Evolutionary conservation across 305 asterid genomes (phyloP).

Genomic region (Rubia balearica): DNA sequence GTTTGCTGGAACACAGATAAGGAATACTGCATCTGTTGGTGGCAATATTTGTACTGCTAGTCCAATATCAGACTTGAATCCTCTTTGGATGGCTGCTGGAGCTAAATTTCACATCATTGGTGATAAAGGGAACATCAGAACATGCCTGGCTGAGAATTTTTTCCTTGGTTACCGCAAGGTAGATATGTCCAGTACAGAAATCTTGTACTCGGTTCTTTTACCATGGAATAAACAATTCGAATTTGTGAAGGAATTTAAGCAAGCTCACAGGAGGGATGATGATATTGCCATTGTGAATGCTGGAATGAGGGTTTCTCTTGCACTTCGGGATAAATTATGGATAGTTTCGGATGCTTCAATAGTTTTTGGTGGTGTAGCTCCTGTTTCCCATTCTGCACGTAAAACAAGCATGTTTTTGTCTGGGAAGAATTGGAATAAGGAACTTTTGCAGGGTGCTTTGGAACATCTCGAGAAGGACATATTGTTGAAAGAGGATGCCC

Average conservation of each 20-base stretch:
- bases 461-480: conserved; percentile 58
- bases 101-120: conserved; percentile 62
- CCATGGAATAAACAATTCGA: conserved; percentile 73
- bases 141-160: conserved; percentile 57
- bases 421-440: conserved; percentile 64
- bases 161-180: conserved; percentile 84
- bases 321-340: conserved; percentile 53
- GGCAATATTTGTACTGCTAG: conserved; percentile 97
- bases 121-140: conserved; percentile 51
- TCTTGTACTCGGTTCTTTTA: conserved; percentile 65
- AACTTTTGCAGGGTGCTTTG: conserved; percentile 56
- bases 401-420: conserved; percentile 55
- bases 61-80: conserved; percentile 95
- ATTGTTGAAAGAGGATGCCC: conserved; percentile 74
- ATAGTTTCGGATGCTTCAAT: conserved; percentile 67
- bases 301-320: conserved; percentile 75
- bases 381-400: conserved; percentile 53
- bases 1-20: conserved; percentile 94
- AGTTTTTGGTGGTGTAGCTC: conserved; percentile 91
- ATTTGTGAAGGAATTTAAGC: conserved; percentile 85
- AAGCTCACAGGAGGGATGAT: conserved; percentile 92
- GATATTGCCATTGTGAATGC: conserved; percentile 95
- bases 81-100: conserved; percentile 85
- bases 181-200: conserved; percentile 63
- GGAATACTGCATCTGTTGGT: conserved; percentile 81